These are phyloP conservation scores for Suillus paluster DNA, from an alignment of 768 basidiomycete species.

Conservation along the genomic window DNA sequence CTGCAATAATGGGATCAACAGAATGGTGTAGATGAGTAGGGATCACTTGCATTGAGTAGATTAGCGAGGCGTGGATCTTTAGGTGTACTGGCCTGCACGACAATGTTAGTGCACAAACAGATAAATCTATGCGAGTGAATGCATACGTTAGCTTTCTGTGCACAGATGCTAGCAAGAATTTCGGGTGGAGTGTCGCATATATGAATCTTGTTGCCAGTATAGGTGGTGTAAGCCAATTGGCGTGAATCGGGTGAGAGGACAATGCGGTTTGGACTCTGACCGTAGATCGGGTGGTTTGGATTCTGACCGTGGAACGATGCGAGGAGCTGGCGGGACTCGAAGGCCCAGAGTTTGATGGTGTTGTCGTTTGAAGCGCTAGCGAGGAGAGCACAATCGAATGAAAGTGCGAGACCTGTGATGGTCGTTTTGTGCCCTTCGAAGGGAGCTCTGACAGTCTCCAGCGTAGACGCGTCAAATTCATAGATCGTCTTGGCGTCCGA, in stretches of 20 bases:
- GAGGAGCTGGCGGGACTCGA: neutral
- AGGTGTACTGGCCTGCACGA: no score
- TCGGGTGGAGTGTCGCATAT: neutral
- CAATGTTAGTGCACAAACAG: neutral
- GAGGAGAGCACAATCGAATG: no score
- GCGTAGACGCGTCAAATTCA: no score
- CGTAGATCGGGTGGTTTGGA: neutral
- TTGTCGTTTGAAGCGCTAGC: no score
- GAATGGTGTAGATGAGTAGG: neutral
- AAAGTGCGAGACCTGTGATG: no score
- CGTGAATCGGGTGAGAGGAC: neutral
- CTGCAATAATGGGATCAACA: no score
- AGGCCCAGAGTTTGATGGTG: no score
- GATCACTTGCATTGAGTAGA: neutral
- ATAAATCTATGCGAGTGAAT: neutral
- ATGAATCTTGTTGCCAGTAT: neutral
- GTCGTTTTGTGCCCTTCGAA: no score
- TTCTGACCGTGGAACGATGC: neutral
- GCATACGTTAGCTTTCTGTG: neutral
- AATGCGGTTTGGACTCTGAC: neutral
- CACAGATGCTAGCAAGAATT: neutral
- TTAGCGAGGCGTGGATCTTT: no score
- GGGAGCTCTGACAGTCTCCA: no score
- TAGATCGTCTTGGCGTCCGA: no score
- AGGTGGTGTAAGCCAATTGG: neutral